Base-by-base conservation (phyloP, 2,329 filamentous ascomycete species). In the Aspergillus pseudotamarii region DNA sequence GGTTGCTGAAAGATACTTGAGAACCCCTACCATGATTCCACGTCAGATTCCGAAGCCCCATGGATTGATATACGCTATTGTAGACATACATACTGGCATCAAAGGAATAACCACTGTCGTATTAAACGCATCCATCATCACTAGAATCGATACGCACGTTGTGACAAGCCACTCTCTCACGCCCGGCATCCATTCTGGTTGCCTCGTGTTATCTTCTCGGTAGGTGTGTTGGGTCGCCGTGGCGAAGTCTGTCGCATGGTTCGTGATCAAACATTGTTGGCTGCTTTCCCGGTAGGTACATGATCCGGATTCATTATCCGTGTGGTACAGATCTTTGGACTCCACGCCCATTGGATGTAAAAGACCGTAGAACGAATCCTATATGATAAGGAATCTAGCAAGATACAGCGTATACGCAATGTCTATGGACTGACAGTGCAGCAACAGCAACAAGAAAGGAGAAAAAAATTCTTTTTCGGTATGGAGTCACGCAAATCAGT, bases 101-200 rank as follows among this genome's bases (percentile, higher is more conserved):
- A 80, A 74, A 9, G 82, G 75, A 8, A 82, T 81, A 48, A 84
- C 70, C 36, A 84, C 79, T 0, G 82, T 83, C 12, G 80, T 78
- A 67, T 85, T 81, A 45, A 85, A 78, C 4, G 80, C 78, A 46
- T 84, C 83, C 75, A 84, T 81, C 68, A 84, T 77, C 6, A 81
- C 80, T 46, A 83, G 71, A 34, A 83, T 65, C 28, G 78, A 75
- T 32, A 84, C 72, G 12, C 77, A 79, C 30, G 75, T 67, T 65
- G 83, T 75, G 30, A 82, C 73, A 21, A 80, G 69, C 71, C 74
- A 80, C 65, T 83, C 78, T 60, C 75, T 73, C 53, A 74, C 73
- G 10, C 74, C 73, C 1, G 80, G 76, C 46, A 70, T 77, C 79
- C 81, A 82, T 61, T 66, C 58, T 30, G 63, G 58, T n/a, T 63